Base-by-base conservation (phyloP, 2,329 filamentous ascomycete genomes). In the Scleromitrula shiraiana region DNA sequence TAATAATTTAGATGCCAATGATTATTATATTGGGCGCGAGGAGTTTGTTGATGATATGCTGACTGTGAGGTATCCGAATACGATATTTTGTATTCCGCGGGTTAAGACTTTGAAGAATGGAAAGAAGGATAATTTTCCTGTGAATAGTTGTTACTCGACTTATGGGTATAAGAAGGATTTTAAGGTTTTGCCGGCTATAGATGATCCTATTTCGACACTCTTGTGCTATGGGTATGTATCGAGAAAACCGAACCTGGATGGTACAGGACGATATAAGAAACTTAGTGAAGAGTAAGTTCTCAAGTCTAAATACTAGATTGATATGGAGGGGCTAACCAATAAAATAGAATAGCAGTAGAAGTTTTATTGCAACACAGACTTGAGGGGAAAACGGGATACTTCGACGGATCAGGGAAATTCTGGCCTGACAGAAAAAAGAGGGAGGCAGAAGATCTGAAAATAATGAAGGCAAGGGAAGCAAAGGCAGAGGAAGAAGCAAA, bases 41-140 rank as follows among this genome's bases (percentile, higher is more conserved):
- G 46, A 49, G 40, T 43, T 42, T 20, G 39, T 49, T 2, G 22
- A 42, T 20, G 30, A 38, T 17, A 37, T 30, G 39, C 38, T 49
- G 12, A 32, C 46, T 7, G 20, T 30, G 3, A 38, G 46, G 9
- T 49, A 49, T 39, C 46, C 46, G 14, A 49, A 49, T 24, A 49
- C 46, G 14, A 20, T 49, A 7, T 49, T 49, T 15, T 38, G 38
- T 5, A 32, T 49, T n/a, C 39, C 46, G 17, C 37, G 46, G 33
- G 15, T 37, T 37, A 15, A 14, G 10, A 37, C 33, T 37, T 10
- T 22, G 7, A 22, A 22, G 14, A 9, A n/a, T 7, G 33, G 19
- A 7, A 37, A 17, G 10, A 37, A 5, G 19, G 10, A 7, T 10
- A 22, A 22, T 37, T 37, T 37, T 17, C 33, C 33, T 37, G 19